Evolutionary conservation across 1,284 basidiomycete genomes (phyloP), one percentile per base, ranked within the genome.

Genomic region (Cryptococcus sp.): DNA sequence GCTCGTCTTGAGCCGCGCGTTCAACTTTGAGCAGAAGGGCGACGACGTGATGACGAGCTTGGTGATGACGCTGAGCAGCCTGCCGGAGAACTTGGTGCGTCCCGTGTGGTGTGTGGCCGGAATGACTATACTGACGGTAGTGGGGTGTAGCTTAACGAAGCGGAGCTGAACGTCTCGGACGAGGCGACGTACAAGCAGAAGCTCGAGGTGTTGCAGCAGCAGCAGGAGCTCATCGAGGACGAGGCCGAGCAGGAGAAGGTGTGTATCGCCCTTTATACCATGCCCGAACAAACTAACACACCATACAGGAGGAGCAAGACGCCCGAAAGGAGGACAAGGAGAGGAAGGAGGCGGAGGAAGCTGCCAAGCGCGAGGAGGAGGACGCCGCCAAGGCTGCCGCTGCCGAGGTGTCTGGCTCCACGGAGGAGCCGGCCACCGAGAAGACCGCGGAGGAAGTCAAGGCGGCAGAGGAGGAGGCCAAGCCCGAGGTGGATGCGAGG

Each of bases 141-240:
- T 23, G 20, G 18, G 33, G n/a, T 21, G 23, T 61, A 93, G 90
- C 82, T 98, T 51, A 97, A 89, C 77, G 95, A 98, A 81, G 91
- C 95, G 23, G 95, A 98, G 77, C 83, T 98, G 48, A 89, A 93
- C 77, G 93, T 98, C 45, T 91, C 92, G 68, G 89, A 87, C 55
- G 92, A 96, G 51, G 88, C 89, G 53, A 90, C 93, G 15, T 97
- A 97, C 83, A 96, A 97, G 81, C 91, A 98, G 81, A 93, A 95
- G 78, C 84, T 98, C 57, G 95, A 97, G 67, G 95, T 99, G 8
- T 80, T 99, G 74, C 89, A 96, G 71, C 91, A 99, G 74, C 95
- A 98, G 78, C 92, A 98, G 75, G 95, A 98, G 77, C 88, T 99
- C 59, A 99, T 99, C 73, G 94, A 98, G 76, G 95, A 98, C 74